Base-by-base conservation (phyloP, 202 grass and related monocot species). In the Panicum hallii region DNA sequence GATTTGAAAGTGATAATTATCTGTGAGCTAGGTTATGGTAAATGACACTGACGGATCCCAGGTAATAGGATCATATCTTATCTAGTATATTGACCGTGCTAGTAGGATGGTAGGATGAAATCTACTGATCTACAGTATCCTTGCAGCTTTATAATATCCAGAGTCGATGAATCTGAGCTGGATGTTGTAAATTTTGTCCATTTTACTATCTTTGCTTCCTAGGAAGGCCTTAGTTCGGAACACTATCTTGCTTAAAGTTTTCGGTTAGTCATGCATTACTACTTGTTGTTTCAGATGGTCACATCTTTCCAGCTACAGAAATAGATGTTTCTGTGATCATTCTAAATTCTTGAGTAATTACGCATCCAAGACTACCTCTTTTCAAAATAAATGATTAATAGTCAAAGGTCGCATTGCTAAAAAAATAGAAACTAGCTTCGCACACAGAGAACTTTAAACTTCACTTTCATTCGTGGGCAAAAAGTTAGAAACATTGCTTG, bases 51-150 rank as follows among this genome's bases (percentile, higher is more conserved):
- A 80, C 42, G 7, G 16, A 61, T 75, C 43, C 52, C 52, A 80
- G 45, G 54, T 74, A 79, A 57, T 44, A 87, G 49, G 72, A 82
- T 54, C n/a, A 52, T 63, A 76, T 82, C 72, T 53, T 83, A 72
- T 55, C 45, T 34, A 63, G 14, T 34, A 49, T 49, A 42, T 46
- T 72, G 16, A 78, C 1, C 1, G 8, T 4, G 9, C 46, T 64
- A 65, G 15, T 45, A 74, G 17, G 45, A 62, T 78, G 22, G 55
- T 55, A 63, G 65, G 40, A 47, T 79, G 48, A 30, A 46, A 83
- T 38, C 57, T 12, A 28, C 9, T 13, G 22, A 5, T 11, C 8
- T 54, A 38, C 36, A 9, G 42, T 36, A 68, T 72, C 46, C 3
- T 67, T 79, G 12, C 45, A 53, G 55, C 52, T 61, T 26, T 82